Evolutionary conservation across 495 filamentous ascomycete species (phyloP).

Genomic region (Schizothecium vesticola): DNA sequence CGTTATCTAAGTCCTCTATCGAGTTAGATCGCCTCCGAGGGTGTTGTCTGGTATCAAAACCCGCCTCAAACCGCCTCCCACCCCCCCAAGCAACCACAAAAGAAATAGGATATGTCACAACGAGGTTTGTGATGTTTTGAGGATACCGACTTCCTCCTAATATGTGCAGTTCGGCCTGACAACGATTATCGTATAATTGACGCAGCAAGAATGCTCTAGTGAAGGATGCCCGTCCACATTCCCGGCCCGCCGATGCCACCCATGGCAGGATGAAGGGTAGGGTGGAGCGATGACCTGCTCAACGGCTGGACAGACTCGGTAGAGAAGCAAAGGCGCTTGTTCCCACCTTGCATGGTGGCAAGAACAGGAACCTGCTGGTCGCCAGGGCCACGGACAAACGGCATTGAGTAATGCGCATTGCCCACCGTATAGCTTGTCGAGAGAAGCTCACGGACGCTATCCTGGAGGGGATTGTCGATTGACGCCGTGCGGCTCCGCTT

Average conservation of each 20-base stretch:
- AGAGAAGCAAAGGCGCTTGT: slow-evolving; percentile 59
- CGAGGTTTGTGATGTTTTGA: slow-evolving; percentile 11
- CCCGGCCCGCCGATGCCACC: slow-evolving; percentile 47
- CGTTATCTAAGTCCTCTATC: slow-evolving; percentile 29
- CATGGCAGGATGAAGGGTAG: slow-evolving; percentile 37
- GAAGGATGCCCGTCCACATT: slow-evolving; percentile 56
- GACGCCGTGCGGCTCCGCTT: slow-evolving; percentile 70
- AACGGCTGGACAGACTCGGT: slow-evolving; percentile 34
- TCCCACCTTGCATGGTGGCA: slow-evolving; percentile 32
- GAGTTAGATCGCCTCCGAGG: slow-evolving; percentile 28
- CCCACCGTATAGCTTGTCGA: slow-evolving; percentile 19
- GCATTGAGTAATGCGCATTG: slow-evolving; percentile 34
- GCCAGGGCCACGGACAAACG: slow-evolving; percentile 22
- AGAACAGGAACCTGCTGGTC: slow-evolving; percentile 35
- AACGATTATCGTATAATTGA: slow-evolving; percentile 14
- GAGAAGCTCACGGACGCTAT: slow-evolving; percentile 64
- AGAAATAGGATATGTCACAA: slow-evolving; percentile 29
- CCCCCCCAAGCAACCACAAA: slow-evolving; percentile 18
- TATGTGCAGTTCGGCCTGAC: slow-evolving; percentile 19
- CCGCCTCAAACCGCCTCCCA: slow-evolving; percentile 13
- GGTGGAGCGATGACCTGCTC: slow-evolving; percentile 33
- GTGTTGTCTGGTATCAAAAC: slow-evolving; percentile 17
- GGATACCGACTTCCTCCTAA: slow-evolving; percentile 11
- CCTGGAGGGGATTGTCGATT: slow-evolving; percentile 62
- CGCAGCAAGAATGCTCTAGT: slow-evolving; percentile 18